Evolutionary conservation across 2,329 filamentous ascomycete genomes (phyloP), one percentile per base, ranked within the genome.

Genomic region (Aspergillaceae sp.): DNA sequence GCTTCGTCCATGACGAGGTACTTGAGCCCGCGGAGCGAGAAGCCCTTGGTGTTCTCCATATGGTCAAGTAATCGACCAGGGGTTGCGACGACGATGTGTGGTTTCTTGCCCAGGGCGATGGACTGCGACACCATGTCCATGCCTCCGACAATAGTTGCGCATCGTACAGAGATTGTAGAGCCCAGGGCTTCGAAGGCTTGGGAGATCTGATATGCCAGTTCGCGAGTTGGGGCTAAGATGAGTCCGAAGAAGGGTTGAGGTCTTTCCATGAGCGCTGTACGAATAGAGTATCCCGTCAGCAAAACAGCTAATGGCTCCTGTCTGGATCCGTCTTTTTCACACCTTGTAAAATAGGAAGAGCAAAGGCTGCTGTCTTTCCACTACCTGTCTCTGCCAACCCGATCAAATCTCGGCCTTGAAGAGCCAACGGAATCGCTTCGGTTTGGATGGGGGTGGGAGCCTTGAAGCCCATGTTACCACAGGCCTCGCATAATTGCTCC

Each of bases 1-100:
- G 91, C 91, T 70, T 96, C 91, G 61, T 96, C 91, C 80, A 97
- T 89, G 51, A 96, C 90, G 3, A 97, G 74, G 61, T 91, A 95
- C 61, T 90, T 90, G 34, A 96, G 73, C 3, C 78, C 77, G 29
- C 85, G 79, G 42, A 97, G 72, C 1, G 85, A 90, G 69, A 98
- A 97, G 7, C 92, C 91, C 67, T 95, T 96, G 2, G 92, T 98
- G 69, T 95, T 95, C 64, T 97, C 89, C 6, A 97, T 73, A 58
- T 98, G 92, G 59, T 97, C 92, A 4, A 96, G 74, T 26, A 96
- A 72, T 47, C 91, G 81, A 44, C 90, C 91, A 0, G 91, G 91
- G 0, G 91, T 96, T 0, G 91, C 91, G 35, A 97, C 90, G 26
- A 97, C 75, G 27, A 98, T 83, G 60, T 98, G 92, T 5, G 92